Evolutionary conservation across 345 rosid species (phyloP).

Genomic region (Pugionium cornutum): DNA sequence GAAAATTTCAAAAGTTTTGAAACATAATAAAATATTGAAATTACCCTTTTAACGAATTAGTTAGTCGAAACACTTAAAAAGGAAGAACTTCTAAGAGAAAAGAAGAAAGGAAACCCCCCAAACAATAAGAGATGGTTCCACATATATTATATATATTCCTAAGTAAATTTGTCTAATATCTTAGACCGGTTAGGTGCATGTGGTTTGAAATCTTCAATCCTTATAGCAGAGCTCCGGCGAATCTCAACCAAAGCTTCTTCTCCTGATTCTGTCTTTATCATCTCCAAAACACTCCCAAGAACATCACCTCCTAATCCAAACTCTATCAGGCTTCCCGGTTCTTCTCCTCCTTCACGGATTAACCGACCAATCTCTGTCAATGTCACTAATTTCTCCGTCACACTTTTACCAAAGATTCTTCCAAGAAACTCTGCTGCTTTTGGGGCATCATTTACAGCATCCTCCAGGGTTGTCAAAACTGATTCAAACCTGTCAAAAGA

Average conservation of each 20-base stretch:
- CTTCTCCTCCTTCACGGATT: slow-evolving; percentile 72
- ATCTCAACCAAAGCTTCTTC: slow-evolving; percentile 56
- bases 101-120: slow-evolving; percentile 35
- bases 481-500: slow-evolving; percentile 62
- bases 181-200: slow-evolving; percentile 55
- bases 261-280: slow-evolving; percentile 60
- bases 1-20: not conserved
- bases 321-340: slow-evolving; percentile 54
- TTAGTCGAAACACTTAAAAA: slow-evolving; percentile 26
- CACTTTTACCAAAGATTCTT: slow-evolving; percentile 55
- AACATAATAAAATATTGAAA: slow-evolving; percentile 36
- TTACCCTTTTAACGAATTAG: slow-evolving; percentile 31
- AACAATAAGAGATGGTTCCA: slow-evolving; percentile 38
- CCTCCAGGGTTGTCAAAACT: slow-evolving; percentile 73
- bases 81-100: slow-evolving; percentile 1
- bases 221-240: slow-evolving; percentile 53
- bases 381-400: slow-evolving; percentile 50
- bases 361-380: slow-evolving; percentile 62
- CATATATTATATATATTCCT: slow-evolving; percentile 37
- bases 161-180: slow-evolving; percentile 71
- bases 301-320: slow-evolving; percentile 83
- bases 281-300: slow-evolving; percentile 72
- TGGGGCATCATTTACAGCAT: slow-evolving; percentile 89
- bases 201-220: slow-evolving; percentile 72
- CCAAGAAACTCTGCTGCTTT: slow-evolving; percentile 90